Conservation (phyloP, 2,329 filamentous ascomycete genomes). For the Colletotrichum euphorbiae region DNA sequence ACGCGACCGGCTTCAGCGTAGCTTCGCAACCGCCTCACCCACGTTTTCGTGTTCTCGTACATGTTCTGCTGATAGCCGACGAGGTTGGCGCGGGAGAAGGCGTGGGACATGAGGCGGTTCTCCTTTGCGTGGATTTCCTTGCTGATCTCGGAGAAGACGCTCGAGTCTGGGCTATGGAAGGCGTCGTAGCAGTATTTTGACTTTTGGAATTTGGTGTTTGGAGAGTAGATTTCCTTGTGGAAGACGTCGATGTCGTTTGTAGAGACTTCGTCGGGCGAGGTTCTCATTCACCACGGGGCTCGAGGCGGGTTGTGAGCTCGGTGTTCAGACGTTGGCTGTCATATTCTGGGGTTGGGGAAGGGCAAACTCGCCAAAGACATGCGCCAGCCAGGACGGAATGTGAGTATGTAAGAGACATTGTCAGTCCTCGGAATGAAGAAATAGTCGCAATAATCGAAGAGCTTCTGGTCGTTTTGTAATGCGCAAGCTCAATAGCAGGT, state of each 20-base stretch:
- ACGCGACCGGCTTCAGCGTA: background rate
- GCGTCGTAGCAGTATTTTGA: background rate
- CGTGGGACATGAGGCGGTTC: background rate
- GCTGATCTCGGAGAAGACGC: background rate
- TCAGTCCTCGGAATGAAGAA: background rate
- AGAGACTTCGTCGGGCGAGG: background rate
- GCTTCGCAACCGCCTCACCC: background rate
- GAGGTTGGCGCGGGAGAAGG: slow-evolving; percentile 10
- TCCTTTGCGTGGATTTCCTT: background rate
- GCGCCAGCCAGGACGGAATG: background rate
- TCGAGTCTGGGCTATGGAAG: slow-evolving; percentile 8
- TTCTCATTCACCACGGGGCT: background rate
- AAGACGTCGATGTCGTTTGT: background rate
- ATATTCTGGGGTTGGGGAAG: too few species aligned
- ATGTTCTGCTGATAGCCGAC: slow-evolving; percentile 3
- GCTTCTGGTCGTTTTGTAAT: background rate
- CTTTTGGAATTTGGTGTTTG: slow-evolving; percentile 1
- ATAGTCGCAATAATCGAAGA: background rate
- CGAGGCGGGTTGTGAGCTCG: background rate
- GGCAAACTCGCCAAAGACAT: background rate
- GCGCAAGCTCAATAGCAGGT: background rate
- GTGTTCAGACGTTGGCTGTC: background rate
- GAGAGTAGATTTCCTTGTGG: slow-evolving; percentile 3
- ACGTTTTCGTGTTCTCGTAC: background rate
- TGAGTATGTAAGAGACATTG: background rate